phyloP scores from a whole-genome alignment of 208 protist genomes.

The Trypanosoma rangeli region DNA sequence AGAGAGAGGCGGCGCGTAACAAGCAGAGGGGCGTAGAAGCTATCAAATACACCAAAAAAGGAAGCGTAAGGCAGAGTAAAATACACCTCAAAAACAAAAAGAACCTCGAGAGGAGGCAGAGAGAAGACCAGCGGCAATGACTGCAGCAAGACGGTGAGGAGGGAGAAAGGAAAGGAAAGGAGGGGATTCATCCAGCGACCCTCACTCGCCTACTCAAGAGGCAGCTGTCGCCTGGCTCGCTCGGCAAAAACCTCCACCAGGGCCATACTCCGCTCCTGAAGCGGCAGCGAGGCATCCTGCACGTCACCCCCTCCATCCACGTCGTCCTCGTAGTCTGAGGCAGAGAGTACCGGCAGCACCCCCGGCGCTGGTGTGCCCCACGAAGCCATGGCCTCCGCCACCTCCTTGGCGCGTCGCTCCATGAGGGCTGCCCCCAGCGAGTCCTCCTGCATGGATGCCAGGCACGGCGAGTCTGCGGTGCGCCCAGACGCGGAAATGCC shows the following conservation, averaged over 20 bases:
- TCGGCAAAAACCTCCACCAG: conserved; percentile 36
- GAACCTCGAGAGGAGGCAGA: not conserved
- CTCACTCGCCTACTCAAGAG: conserved; percentile 7
- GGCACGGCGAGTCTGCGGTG: not conserved
- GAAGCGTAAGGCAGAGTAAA: not conserved
- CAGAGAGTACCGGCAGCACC: not conserved
- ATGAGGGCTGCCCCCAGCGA: not conserved
- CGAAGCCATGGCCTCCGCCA: not conserved
- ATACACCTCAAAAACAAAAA: not conserved
- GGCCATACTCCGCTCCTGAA: conserved; percentile 55
- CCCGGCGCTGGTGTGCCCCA: not conserved
- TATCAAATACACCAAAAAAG: not conserved
- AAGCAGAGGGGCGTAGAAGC: not conserved
- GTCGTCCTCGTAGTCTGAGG: conserved; percentile 3
- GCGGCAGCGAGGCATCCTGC: conserved; percentile 43
- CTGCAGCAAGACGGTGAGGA: too few relatives aligned
- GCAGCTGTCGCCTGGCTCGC: conserved; percentile 4
- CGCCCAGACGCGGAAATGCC: not conserved
- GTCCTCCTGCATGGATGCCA: not conserved
- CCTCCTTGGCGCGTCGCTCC: not conserved
- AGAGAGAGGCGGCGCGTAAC: not conserved
- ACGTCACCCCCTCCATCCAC: conserved; percentile 10
- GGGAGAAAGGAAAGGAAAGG: too few relatives aligned
- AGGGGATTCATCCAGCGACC: not conserved
- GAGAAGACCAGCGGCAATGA: not conserved